Base-by-base conservation (phyloP, 441 rosid species). In the Manihot esculenta region DNA sequence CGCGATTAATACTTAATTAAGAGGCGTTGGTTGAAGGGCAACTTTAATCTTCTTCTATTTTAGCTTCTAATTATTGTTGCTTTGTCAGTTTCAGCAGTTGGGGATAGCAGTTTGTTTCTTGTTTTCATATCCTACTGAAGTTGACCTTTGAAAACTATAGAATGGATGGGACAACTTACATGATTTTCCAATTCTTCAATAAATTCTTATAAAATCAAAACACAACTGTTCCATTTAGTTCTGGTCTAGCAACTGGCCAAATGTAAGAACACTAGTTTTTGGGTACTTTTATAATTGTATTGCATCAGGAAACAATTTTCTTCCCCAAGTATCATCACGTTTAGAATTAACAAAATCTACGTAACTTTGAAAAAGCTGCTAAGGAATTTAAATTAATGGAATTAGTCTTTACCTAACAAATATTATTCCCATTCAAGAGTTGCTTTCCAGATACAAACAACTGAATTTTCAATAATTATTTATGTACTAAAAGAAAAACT, bases 21-120 rank as follows among this genome's bases (percentile, higher is more conserved):
- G 21, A 64, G 13, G 50, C 41, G 42, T 27, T 57, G 65, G 72
- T 48, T 51, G 70, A 66, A 63, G 27, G 66, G 70, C 35, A 57
- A 68, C 64, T 66, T 56, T 51, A 10, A 53, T 48, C 24, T 24
- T 66, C 47, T 62, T 69, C 38, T 49, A 57, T 57, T 69, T 73
- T 77, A 69, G 71, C 55, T 55, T 68, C 66, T 53, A 15, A 35
- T 56, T 70, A 47, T 65, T n/a, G 78, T 73, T 81, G 64, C 59
- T 41, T 73, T 58, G 65, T 74, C 78, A 17, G 69, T 83, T 77
- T 81, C 88, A 75, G 80, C 81, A 58, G 88, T 78, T 79, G 81
- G 65, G 71, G 30, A 47, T 64, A 69, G 77, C 78, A 64, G 74
- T 77, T 74, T 64, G 45, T 76, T 86, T 67, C 70, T 73, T 64